Base-by-base conservation (phyloP, 1,284 basidiomycete species). In the Moniliella sp. region DNA sequence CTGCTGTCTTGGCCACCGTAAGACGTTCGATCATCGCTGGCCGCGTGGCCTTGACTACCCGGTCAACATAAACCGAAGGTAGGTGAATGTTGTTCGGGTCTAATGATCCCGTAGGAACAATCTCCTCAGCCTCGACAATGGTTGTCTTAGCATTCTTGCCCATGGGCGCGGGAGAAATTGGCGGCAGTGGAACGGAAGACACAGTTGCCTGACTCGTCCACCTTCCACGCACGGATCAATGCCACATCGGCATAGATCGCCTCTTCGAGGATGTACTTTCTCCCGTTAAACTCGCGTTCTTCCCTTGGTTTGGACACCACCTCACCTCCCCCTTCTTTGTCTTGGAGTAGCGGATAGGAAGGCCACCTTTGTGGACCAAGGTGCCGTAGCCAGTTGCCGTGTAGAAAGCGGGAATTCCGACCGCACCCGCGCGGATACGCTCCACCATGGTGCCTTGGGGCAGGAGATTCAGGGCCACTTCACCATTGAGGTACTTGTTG, bases 401-500 rank as follows among this genome's bases (percentile, higher is more conserved):
- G 65, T 71, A 97, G 67, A 97, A 84, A 8, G 80, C 86, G 4
- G 86, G 88, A 47, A 91, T 86, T 35, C 86, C 88, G 14, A 82
- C 79, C 2, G 79, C 86, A 37, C 82, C 81, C 3, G 86, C 78
- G 21, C 86, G 74, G 40, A 91, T 69, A 40, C 84, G 75, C 58
- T 91, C 88, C 13, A 78, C 77, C 17, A 97, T 73, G 8, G 82
- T 86, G 5, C 55, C 55, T 35, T 58, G 55, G 2, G 55, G 55
- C 7, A 46, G 41, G 3, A 58, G 37, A 32, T 57, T 40, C 27
- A 58, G 36, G n/a, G 39, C 27, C 1, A 57, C 50, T 21, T 57
- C 38, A 10, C 55, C 55, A 1, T 35, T 34, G 4, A 57, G 38
- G 34, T 50, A 58, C 40, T 51, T 46, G 12, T 32, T 15, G 28